Percentiles rank a stretch among this genome's conserved stretches.
phyloP scores from a whole-genome alignment of 2,329 filamentous ascomycete species.

The Alternaria viburni region DNA sequence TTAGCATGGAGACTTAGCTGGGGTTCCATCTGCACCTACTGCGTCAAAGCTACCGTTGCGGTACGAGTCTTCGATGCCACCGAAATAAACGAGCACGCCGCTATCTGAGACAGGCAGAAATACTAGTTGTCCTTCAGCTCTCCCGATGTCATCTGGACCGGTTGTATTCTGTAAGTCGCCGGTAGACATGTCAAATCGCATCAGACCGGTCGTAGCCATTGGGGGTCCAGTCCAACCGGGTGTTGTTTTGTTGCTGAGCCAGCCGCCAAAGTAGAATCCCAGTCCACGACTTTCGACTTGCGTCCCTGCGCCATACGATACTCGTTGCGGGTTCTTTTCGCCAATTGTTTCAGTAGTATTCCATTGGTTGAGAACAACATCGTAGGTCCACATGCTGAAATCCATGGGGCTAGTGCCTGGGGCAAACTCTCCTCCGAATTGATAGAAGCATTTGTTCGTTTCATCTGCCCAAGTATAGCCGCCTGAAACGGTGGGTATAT shows the following conservation, averaged over 20 bases:
- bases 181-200: slow-evolving; percentile 63
- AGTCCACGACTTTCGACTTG: slow-evolving; percentile 61
- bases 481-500: slow-evolving; percentile 60
- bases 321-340: slow-evolving; percentile 50
- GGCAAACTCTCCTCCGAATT: slow-evolving; percentile 66
- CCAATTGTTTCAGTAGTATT: slow-evolving; percentile 52
- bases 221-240: slow-evolving; percentile 59
- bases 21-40: slow-evolving; percentile 20
- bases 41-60: slow-evolving; percentile 56
- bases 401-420: slow-evolving; percentile 48
- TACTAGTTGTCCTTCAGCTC: slow-evolving; percentile 66
- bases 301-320: slow-evolving; percentile 64
- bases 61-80: slow-evolving; percentile 60
- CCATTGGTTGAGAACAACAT: slow-evolving; percentile 64
- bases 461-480: slow-evolving; percentile 65
- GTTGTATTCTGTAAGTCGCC: slow-evolving; percentile 61
- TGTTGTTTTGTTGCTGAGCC: slow-evolving; percentile 62
- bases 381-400: slow-evolving; percentile 64
- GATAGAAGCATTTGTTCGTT: slow-evolving; percentile 68
- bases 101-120: slow-evolving; percentile 66
- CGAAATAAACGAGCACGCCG: slow-evolving; percentile 68
- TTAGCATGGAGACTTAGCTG: slow-evolving; percentile 4
- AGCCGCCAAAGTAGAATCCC: slow-evolving; percentile 69
- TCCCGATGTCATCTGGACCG: slow-evolving; percentile 58
- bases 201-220: slow-evolving; percentile 59